Base-by-base conservation (phyloP, 495 filamentous ascomycete species). In the Neurospora africana region DNA sequence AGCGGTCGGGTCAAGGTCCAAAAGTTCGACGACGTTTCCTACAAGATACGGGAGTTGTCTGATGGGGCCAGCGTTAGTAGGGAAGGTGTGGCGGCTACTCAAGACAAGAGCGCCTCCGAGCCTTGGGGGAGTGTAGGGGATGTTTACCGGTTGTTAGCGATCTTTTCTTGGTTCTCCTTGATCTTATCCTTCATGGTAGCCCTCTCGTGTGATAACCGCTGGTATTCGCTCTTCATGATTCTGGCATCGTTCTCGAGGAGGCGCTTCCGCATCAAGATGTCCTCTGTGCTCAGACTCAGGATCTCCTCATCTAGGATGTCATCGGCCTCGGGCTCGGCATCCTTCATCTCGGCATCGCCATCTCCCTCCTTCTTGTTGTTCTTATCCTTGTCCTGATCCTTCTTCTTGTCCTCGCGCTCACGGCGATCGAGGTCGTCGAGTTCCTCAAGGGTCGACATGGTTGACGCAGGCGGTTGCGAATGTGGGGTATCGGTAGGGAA, bases 11-110 rank as follows among this genome's bases (percentile, higher is more conserved):
- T 98, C 95, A 53, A 99, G 91, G 78, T 99, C 95, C 73, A 99
- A 84, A 43, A 99, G 88, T 79, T 99, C 95, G 61, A 99, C 96
- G 36, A 99, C 95, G 77, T 99, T 99, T 76, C 94, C 95, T 77
- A 99, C 95, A 33, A 99, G 92, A 80, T 99, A 99, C 58, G 95
- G 95, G 76, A 99, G 87, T 88, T 99, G 95, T 79, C 95, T 98
- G 72, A 38, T 44, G 40, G 71, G 40, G 65, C 72, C 70, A 67
- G 47, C 43, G 67, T 76, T 72, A 76, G 74, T 36, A 74, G 53
- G 21, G 70, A 75, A 69, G 70, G 47, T 71, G 74, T 74, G 27
- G 53, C 53, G 53, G 53, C 27, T 65, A 35, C 53, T 5, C 4
- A 15, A 35, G 75, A 76, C 74, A 72, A 68, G 37, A 33, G 38